A percentile compares a stretch with the other conserved stretches of the same genome.
These are phyloP conservation scores for Leptographium wingfieldii DNA, from an alignment of 2,329 filamentous ascomycete species.

Conservation along the genomic window DNA sequence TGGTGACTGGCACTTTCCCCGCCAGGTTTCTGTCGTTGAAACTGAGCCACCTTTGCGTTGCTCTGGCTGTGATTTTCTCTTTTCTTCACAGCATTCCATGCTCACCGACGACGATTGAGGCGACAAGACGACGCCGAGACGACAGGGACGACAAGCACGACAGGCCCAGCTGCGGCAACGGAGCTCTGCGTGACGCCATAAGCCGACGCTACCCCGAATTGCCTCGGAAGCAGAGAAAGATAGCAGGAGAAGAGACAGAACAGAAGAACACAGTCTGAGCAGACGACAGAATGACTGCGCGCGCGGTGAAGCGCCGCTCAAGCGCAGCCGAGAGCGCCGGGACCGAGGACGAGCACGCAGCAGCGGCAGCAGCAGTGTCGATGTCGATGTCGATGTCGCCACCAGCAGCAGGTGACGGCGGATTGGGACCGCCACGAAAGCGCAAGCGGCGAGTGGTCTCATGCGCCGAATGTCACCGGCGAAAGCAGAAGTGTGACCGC, in stretches of 20 bases:
- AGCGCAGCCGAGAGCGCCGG: not conserved
- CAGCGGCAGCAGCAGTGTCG: not conserved
- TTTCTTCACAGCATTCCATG: not conserved
- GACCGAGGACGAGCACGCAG: not conserved
- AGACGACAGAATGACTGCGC: slow-evolving; percentile 1
- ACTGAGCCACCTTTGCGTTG: not conserved
- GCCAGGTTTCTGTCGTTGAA: not conserved
- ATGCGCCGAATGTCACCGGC: slow-evolving; percentile 50
- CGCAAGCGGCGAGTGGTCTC: slow-evolving; percentile 48
- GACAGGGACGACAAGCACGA: not conserved
- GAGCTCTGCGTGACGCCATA: not conserved
- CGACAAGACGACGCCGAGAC: not conserved
- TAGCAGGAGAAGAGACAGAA: not conserved
- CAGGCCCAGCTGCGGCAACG: not conserved
- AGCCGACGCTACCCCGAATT: not conserved
- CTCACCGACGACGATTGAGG: not conserved
- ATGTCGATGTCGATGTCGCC: not conserved
- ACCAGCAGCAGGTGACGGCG: not conserved
- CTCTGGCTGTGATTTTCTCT: not conserved
- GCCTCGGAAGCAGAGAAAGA: not conserved
- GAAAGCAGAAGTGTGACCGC: slow-evolving; percentile 53
- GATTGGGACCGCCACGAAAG: slow-evolving; percentile 35
- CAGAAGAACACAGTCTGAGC: no score
- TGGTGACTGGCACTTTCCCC: not conserved
- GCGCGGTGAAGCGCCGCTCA: slow-evolving; percentile 6